Conservation (phyloP, 257 asterid species). For the Fraxinus anomala region DNA sequence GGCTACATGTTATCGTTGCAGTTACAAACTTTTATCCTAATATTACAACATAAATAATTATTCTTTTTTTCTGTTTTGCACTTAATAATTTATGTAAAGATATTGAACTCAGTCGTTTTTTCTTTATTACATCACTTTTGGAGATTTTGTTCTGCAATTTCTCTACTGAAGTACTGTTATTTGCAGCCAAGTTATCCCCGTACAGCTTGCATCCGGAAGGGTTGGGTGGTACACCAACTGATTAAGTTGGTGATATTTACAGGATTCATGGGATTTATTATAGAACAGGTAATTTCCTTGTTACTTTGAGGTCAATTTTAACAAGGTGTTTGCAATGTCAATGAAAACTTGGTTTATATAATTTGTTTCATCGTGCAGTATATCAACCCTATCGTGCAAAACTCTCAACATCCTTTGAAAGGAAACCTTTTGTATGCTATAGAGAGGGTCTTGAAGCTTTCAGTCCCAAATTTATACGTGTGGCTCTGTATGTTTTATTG, state of each 20-base stretch:
- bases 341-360: slow-evolving; percentile 7
- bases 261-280: slow-evolving; percentile 91
- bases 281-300: slow-evolving; percentile 75
- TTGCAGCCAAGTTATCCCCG: slow-evolving; percentile 93
- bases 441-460: slow-evolving; percentile 97
- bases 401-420: slow-evolving; percentile 94
- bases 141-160: slow-evolving; percentile 13
- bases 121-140: not conserved
- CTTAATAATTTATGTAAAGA: slow-evolving; percentile 12
- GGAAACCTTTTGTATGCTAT: slow-evolving; percentile 79
- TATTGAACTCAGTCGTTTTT: slow-evolving; percentile 1
- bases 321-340: not conserved
- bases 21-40: not conserved
- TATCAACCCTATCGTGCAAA: slow-evolving; percentile 86
- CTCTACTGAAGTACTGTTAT: slow-evolving; percentile 17
- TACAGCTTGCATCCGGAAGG: slow-evolving; percentile 78
- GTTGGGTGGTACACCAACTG: slow-evolving; percentile 93
- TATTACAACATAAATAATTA: not conserved
- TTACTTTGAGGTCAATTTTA: slow-evolving; percentile 7
- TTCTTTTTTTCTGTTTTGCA: slow-evolving; percentile 15
- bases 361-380: slow-evolving; percentile 64
- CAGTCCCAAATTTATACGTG: slow-evolving; percentile 92
- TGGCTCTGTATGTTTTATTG: slow-evolving; percentile 99
- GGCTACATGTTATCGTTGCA: not conserved
- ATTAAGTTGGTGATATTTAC: slow-evolving; percentile 82